Base-by-base conservation (phyloP, 1,284 basidiomycete species). In the Cutaneotrichosporon sp. region DNA sequence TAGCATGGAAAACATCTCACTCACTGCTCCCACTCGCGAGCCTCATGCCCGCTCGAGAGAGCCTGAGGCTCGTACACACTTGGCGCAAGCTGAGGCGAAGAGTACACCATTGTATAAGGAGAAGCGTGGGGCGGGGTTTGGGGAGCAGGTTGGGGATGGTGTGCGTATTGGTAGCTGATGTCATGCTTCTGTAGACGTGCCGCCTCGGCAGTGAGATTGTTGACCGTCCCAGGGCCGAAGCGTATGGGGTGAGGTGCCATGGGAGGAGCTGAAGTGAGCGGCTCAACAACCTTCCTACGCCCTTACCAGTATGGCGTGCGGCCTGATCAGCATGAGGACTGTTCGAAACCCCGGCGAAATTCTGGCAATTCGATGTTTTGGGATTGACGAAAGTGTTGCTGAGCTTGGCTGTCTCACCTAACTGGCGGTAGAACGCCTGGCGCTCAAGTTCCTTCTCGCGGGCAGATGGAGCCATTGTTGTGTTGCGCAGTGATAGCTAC, bases 341-440 rank as follows among this genome's bases (percentile, higher is more conserved):
- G 6, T 14, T 31, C 5, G 50, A 31, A 13, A 14, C 13, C 4
- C 13, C 13, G 13, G 4, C 38, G 10, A 14, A 16, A 14, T 11
- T 14, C 38, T 40, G 38, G 38, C 13, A 2, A 16, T 40, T 40
- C 11, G 13, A 13, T 16, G 18, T 22, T n/a, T 10, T n/a, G 34
- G 40, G 56, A 14, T 31, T 65, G n/a, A 64, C 58, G 26, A 31
- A 64, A 0, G 62, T 60, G 16, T 26, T 16, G 38, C 49, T 64
- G 11, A 32, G 34, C 5, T 47, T 32, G 7, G 62, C 62, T 3
- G 36, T 52, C 13, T 40, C 14, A 18, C 52, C 58, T n/a, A 64
- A 47, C 1, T 13, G 13, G 3, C 38, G 32, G 49, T 60, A 61
- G 32, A 52, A 40, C 9, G 22, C 31, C 22, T 26, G 22, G 22